Evolutionary conservation across 148 eudicot genomes (phyloP).

Genomic region (Silene uniflora): DNA sequence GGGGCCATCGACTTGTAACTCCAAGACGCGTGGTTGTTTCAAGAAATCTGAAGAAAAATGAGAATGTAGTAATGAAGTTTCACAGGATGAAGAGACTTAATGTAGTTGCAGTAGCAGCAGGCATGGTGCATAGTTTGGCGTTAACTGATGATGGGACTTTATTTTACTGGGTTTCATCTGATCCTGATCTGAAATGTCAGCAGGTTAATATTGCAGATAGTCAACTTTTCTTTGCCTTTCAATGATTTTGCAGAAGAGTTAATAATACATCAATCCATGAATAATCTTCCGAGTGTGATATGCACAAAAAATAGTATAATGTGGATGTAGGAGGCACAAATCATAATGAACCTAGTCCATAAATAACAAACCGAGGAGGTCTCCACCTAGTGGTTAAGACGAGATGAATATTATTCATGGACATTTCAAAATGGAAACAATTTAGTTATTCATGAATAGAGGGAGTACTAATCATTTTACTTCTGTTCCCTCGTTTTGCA

Average conservation of each 20-base stretch:
- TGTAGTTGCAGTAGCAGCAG: slow-evolving; percentile 79
- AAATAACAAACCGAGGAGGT: too few relatives aligned
- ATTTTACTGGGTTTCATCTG: slow-evolving; percentile 88
- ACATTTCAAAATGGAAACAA: not conserved
- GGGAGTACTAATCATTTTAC: not conserved
- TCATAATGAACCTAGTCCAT: too few relatives aligned
- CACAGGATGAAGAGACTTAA: slow-evolving; percentile 76
- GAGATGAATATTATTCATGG: not conserved
- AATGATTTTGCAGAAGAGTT: not conserved
- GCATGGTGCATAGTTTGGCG: slow-evolving; percentile 85
- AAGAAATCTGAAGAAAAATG: slow-evolving; percentile 70
- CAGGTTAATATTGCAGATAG: slow-evolving; percentile 49
- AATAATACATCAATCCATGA: not conserved
- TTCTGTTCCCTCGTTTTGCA: slow-evolving; percentile 21
- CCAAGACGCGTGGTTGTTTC: slow-evolving; percentile 78
- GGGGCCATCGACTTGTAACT: slow-evolving; percentile 99
- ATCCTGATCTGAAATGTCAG: slow-evolving; percentile 80
- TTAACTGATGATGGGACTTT: slow-evolving; percentile 84
- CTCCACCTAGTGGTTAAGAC: too few relatives aligned
- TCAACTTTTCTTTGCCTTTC: slow-evolving; percentile 6
- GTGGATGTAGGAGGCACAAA: too few relatives aligned
- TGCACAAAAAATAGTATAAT: too few relatives aligned
- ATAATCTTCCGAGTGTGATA: too few relatives aligned
- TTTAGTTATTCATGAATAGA: too few relatives aligned
- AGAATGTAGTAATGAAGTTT: slow-evolving; percentile 61